Evolutionary conservation across 106 monocot genomes (phyloP), one percentile per base, ranked within the genome.

Genomic region (Xerophyta viscosa): DNA sequence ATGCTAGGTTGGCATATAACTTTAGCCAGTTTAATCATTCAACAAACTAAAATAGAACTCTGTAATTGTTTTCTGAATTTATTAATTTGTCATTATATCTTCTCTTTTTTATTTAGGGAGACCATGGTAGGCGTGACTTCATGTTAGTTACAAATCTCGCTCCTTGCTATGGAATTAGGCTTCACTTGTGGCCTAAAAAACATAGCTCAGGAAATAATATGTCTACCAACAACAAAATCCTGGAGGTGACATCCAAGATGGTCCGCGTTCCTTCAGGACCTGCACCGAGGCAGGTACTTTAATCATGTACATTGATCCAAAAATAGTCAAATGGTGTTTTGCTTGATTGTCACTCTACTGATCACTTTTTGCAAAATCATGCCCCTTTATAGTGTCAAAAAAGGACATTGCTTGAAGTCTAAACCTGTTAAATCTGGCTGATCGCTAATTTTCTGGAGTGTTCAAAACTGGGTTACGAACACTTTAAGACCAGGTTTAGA

Each of bases 241-340:
- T 86, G 62, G 96, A 98, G 42, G 82, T 98, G 66, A 98, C 96
- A 33, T 79, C 85, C 62, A 89, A 77, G 65, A 90, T 98, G 86
- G 72, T 77, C 37, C 81, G 74, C 10, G 79, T 98, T 50, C 96
- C 96, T 69, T 66, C 96, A 26, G 90, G 89, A 45, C 82, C 90
- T 20, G 86, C 96, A 37, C 96, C 89, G 60, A 89, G 71, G 66
- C 96, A 98, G 96, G 96, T 98, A 73, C 19, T 27, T 50, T 39
- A 3, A 15, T 39, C 39, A 39, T 39, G 39, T 15, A 12, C 39
- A 12, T 39, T 3, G 39, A 8, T 10, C 2, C 1, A 39, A 7
- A 12, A 39, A 39, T 8, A 3, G 39, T 15, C 39, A 39, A 39
- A 12, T 15, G 1, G 39, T 39, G 2, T 1, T 12, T 8, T 15